These are phyloP conservation scores for Neckera pumila DNA, from an alignment of 225 moss, liverwort and hornwort genomes.

Conservation along the genomic window DNA sequence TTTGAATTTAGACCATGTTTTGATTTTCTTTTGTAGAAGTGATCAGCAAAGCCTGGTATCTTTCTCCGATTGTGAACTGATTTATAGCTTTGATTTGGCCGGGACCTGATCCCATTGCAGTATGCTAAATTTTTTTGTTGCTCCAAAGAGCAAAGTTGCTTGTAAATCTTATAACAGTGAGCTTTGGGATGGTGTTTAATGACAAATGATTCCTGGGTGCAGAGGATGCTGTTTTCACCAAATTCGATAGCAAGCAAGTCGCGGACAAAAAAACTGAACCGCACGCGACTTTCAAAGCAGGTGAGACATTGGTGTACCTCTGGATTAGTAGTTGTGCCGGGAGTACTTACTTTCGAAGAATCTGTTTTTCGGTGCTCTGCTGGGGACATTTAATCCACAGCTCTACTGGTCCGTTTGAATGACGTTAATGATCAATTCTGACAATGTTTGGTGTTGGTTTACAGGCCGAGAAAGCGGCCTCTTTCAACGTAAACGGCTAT, in stretches of 20 bases:
- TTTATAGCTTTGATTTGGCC: background rate
- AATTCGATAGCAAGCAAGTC: conserved; percentile 24
- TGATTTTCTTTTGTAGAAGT: background rate
- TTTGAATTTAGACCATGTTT: background rate
- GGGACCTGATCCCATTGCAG: background rate
- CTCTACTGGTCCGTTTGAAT: background rate
- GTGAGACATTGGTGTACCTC: background rate
- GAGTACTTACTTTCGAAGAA: background rate
- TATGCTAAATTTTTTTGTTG: background rate
- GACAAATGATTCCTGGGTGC: background rate
- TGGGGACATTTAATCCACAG: background rate
- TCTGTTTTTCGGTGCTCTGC: background rate
- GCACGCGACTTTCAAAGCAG: conserved; percentile 20
- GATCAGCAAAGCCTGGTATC: background rate
- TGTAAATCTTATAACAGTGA: background rate
- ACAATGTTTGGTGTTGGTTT: background rate
- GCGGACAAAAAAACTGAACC: conserved; percentile 23
- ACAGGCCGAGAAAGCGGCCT: conserved; percentile 11
- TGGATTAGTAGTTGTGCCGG: background rate
- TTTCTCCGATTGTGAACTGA: background rate
- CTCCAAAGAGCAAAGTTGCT: background rate
- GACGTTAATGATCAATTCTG: background rate
- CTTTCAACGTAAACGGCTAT: conserved; percentile 6
- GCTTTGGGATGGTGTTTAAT: background rate
- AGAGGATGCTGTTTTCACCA: conserved; percentile 29